A percentile compares a stretch with the other conserved stretches of the same genome.
phyloP scores from a whole-genome alignment of 441 rosid genomes.

The Adansonia gregorii region DNA sequence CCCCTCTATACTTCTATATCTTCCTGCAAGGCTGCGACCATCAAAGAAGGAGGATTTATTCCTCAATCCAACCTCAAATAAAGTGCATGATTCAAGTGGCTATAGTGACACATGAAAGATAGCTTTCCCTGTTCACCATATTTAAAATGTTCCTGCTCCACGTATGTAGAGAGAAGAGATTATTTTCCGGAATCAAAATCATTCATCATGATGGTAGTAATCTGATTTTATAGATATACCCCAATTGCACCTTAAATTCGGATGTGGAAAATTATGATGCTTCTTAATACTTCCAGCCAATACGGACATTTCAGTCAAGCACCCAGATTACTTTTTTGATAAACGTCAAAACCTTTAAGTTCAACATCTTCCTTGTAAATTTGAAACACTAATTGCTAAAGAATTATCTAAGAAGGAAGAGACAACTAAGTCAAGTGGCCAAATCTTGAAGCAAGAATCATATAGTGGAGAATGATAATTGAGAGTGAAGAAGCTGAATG shows the following conservation, averaged over 20 bases:
- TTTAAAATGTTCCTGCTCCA: slow-evolving; percentile 4
- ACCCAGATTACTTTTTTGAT: neutral
- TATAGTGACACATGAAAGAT: neutral
- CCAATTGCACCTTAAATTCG: neutral
- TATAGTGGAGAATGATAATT: neutral
- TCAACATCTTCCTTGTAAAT: neutral
- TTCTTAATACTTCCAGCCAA: slow-evolving; percentile 14
- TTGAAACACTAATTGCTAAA: neutral
- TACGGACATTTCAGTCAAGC: neutral
- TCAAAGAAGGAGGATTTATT: neutral
- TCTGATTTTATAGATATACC: neutral
- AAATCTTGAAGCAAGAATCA: neutral
- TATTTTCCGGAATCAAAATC: neutral
- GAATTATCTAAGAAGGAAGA: neutral
- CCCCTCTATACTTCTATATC: neutral
- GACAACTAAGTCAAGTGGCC: neutral
- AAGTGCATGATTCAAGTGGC: neutral
- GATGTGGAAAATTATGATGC: neutral
- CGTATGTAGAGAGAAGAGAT: neutral
- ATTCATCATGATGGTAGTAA: neutral
- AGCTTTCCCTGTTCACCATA: neutral
- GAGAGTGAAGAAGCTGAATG: neutral
- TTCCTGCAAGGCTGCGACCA: slow-evolving; percentile 13
- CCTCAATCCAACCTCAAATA: neutral
- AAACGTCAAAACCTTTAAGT: neutral